Base-by-base conservation (phyloP, 306 rosid species). In the Dalbergia cultrata region DNA sequence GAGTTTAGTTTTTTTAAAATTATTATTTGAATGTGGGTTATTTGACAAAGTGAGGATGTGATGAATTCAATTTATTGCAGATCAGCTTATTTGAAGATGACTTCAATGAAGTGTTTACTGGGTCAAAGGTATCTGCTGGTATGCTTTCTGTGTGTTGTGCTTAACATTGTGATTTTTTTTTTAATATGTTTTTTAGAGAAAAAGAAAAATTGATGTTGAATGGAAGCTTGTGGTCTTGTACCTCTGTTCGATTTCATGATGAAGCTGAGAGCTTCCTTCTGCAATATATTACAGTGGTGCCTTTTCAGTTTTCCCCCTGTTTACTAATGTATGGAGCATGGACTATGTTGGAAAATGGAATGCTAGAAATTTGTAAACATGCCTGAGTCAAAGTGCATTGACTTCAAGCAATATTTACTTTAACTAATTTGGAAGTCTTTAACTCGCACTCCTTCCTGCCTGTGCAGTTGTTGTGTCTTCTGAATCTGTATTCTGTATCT, bases 91-190 rank as follows among this genome's bases (percentile, higher is more conserved):
- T 88, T 53, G 84, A 83, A 75, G 94, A 89, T 45, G 99, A 93
- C 79, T 93, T 93, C 80, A 92, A 89, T 72, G 85, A 95, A 73
- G 92, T 81, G 49, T 85, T 85, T 78, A 82, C 88, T 64, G 95
- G 92, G 86, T 82, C 87, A 84, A 90, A 87, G 90, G 90, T 85
- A 81, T 84, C 94, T 73, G 89, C 93, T 86, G 99, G 98, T 93
- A 93, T 57, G 99, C 92, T 73, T 74, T 72, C 74, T 43, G 43
- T 80, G 58, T 80, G 31, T 76, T 67, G 52, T 76, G 67, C 61
- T 68, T 76, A 49, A 17, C 57, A 16, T 56, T 41, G 11, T 17
- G 31, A 21, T 10, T 5, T 3, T 53, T 49, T 43, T 53, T 17
- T 52, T 41, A 3, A 8, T 5, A 2, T 18, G 11, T 50, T 31